Base-by-base conservation (phyloP, 192 early-diverging fungal genomes). In the Podila horticola region DNA sequence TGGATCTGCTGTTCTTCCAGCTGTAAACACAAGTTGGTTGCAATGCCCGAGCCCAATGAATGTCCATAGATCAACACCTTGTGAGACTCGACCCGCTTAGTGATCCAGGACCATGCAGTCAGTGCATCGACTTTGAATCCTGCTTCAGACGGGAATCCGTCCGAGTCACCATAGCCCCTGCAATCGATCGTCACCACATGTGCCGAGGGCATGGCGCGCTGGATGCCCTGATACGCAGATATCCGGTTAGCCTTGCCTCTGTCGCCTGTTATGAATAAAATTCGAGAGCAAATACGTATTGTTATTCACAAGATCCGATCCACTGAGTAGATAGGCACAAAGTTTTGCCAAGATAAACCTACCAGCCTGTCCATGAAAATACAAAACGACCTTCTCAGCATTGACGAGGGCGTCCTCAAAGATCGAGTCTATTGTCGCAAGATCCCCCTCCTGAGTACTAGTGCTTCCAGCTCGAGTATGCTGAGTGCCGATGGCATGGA, bases 301-400 rank as follows among this genome's bases (percentile, higher is more conserved):
- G 12, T n/a, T 4, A 62, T 26, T 15, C 3, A 20, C 9, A 36
- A 36, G 34, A 36, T 36, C 38, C 38, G 0, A 41, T 41, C 41
- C 34, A 10, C 11, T 45, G 41, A 8, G 41, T 3, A 45, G n/a
- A n/a, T n/a, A 12, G 41, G 41, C 4, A 15, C 41, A 45, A 45
- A 45, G 41, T 15, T 45, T 45, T 45, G 2, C 41, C 41, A 17
- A 45, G 41, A 45, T 15, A 45, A 45, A 26, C 64, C 22, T 75
- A 83, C 82, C 74, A 17, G 75, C 64, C 68, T 83, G 82, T 22
- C 82, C 82, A 38, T 83, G 82, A 28, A 83, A 83, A 41, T 83
- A 83, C 30, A 83, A 64, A 26, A 83, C 62, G 1, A 75, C 74
- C 22, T 31, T 68, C 0, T 83, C 70, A 11, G 82, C 73, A 13